These are phyloP conservation scores for Amanita rubescens DNA, from an alignment of 768 basidiomycete species.

Conservation along the genomic window DNA sequence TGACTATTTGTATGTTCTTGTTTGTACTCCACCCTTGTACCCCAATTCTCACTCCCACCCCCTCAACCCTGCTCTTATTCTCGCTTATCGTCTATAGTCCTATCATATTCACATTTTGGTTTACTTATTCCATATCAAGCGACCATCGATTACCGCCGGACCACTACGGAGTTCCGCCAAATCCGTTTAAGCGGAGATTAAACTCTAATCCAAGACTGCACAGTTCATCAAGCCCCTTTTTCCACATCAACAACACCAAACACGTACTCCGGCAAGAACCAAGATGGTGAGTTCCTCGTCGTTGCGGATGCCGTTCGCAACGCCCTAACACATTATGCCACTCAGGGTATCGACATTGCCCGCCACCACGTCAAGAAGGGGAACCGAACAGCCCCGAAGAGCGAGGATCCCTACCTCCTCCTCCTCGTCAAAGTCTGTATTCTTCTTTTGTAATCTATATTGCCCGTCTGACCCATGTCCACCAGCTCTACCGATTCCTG, in stretches of 20 bases:
- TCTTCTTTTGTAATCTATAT: slow-evolving; percentile 1
- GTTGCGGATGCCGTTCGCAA: slow-evolving; percentile 16
- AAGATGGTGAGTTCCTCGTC: slow-evolving; percentile 74
- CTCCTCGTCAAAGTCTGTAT: slow-evolving; percentile 88
- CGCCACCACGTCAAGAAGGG: slow-evolving; percentile 99
- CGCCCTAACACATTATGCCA: slow-evolving; percentile 3
- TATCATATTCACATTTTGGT: neutral
- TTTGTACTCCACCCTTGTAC: slow-evolving; percentile 25
- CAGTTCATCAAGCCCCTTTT: slow-evolving; percentile 59
- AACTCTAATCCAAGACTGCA: slow-evolving; percentile 45
- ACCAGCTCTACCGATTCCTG: slow-evolving; percentile 97
- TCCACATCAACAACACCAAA: slow-evolving; percentile 35
- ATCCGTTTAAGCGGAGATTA: slow-evolving; percentile 31
- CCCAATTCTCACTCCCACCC: neutral
- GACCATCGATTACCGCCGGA: neutral
- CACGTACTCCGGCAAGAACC: slow-evolving; percentile 52
- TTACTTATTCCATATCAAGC: neutral
- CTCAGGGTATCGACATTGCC: slow-evolving; percentile 90
- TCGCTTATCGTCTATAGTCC: neutral
- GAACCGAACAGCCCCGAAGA: slow-evolving; percentile 88
- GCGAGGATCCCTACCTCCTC: slow-evolving; percentile 98
- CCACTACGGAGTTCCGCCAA: neutral
- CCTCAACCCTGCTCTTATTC: neutral
- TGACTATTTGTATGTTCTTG: slow-evolving; percentile 37
- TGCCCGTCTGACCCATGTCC: slow-evolving; percentile 6